Base-by-base conservation (phyloP, 2,329 filamentous ascomycete species). In the Xylariaceae sp. region DNA sequence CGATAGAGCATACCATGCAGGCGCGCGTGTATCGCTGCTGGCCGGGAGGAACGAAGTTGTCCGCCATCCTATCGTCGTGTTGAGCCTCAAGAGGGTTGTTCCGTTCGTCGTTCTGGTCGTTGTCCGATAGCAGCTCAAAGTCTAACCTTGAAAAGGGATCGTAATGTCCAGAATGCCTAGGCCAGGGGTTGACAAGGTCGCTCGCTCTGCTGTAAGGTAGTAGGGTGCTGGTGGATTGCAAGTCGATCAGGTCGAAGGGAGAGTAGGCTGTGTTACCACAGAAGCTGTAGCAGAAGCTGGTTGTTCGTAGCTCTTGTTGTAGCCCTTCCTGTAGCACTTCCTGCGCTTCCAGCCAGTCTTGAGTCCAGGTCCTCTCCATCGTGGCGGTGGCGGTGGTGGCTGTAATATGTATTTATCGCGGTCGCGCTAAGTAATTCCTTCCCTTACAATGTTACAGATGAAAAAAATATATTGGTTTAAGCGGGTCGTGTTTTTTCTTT, bases 1-100 rank as follows among this genome's bases (percentile, higher is more conserved):
- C 91, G 72, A 98, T 90, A 52, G 92, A 94, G 85, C 95, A 99
- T 67, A 98, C 92, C 92, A 99, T 97, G 82, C 95, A 99, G 70
- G 95, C 95, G 76, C 95, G 93, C 66, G 96, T 85, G 74, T 91
- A 88, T 76, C 93, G 91, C 79, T 89, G 87, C 76, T 95, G 90
- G 73, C 81, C 83, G 6, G 90, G 83, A 14, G 89, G 78, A 61
- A 92, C 88, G 74, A 86, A 92, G 74, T 87, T 89, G 56, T 79
- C 73, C 11, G 76, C 75, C 78, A 80, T 81, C 53, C 54, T 64
- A 34, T 53, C 46, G 33, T 23, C 14, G 44, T 37, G 4, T 24
- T 56, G 28, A 29, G 29, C 7, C 12, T 56, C 39, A 9, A 24
- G 31, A 31, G 19, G 31, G 33, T 36, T 36, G 33, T 5, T 36